A percentile compares a stretch with the other conserved stretches of the same genome.
These are phyloP conservation scores for Cordyceps farinosa DNA, from an alignment of 2,329 filamentous ascomycete genomes.

Conservation along the genomic window DNA sequence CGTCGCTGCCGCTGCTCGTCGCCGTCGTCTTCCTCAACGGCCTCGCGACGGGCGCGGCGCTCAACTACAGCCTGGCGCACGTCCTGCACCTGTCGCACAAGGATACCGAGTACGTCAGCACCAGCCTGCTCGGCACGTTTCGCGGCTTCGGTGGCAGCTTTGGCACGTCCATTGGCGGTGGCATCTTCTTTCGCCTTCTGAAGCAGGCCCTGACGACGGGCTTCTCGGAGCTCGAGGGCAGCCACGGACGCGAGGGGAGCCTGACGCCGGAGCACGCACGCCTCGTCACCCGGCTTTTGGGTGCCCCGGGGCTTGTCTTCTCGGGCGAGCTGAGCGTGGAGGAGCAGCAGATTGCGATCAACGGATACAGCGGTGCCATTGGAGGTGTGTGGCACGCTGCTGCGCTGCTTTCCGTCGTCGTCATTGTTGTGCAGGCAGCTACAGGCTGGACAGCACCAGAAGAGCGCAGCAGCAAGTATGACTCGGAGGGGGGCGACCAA, in stretches of 20 bases:
- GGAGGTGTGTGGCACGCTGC: slow-evolving; percentile 46
- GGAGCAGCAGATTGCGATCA: slow-evolving; percentile 45
- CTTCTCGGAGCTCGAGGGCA: slow-evolving; percentile 48
- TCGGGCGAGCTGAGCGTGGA: slow-evolving; percentile 36
- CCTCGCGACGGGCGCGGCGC: slow-evolving; percentile 63
- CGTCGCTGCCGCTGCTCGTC: slow-evolving; percentile 53
- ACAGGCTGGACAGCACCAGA: slow-evolving; percentile 52
- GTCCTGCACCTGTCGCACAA: slow-evolving; percentile 67
- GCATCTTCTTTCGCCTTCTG: slow-evolving; percentile 65
- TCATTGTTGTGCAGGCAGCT: slow-evolving; percentile 46
- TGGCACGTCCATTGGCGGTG: slow-evolving; percentile 74
- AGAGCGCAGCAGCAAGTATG: slow-evolving; percentile 50
- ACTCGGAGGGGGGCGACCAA: slow-evolving; percentile 31
- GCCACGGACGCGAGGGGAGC: slow-evolving; percentile 20
- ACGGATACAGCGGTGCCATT: slow-evolving; percentile 45
- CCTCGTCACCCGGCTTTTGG: slow-evolving; percentile 47
- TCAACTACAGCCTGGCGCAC: slow-evolving; percentile 82
- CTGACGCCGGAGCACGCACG: slow-evolving; percentile 33
- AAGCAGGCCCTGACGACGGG: slow-evolving; percentile 51
- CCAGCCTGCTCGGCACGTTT: slow-evolving; percentile 73
- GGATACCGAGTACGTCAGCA: slow-evolving; percentile 69
- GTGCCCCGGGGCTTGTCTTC: slow-evolving; percentile 49
- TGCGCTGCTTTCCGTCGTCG: slow-evolving; percentile 39
- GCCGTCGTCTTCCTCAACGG: slow-evolving; percentile 66
- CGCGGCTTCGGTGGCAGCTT: slow-evolving; percentile 79